Evolutionary conservation across 2,329 filamentous ascomycete species (phyloP), one percentile per base, ranked within the genome.

Genomic region (Ophiosphaerella herpotricha): DNA sequence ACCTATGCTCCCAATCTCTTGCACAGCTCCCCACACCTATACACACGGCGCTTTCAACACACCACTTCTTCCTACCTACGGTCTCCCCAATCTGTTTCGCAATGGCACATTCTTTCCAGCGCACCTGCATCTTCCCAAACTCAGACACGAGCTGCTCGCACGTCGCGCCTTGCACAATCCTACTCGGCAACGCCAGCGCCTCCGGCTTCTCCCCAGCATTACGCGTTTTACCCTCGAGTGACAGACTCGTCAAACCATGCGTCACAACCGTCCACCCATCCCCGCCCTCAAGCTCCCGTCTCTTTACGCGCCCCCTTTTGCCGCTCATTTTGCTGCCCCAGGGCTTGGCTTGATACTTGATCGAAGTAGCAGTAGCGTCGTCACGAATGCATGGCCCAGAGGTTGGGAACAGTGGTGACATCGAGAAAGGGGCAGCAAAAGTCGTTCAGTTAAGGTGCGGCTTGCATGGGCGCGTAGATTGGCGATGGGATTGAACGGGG

Each of bases 231-330:
- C 42, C 47, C 39, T 48, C 7, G 23, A 31, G 16, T 26, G 14
- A 21, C 3, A 14, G 26, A 33, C 51, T 57, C 11, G 54, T 47
- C 1, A 63, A 16, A 0, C 61, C 55, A 47, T 71, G 68, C 13
- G 69, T 70, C n/a, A 74, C 61, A 1, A 74, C 60, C 2, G 67
- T 74, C 72, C 72, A 74, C 3, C 71, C 72, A 57, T 74, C 70
- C 0, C 59, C 60, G 12, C 60, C 52, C 12, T 59, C 53, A 5
- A 73, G 54, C 43, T 68, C 51, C 38, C 60, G 61, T 41, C 68
- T 60, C 52, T 71, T 73, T 47, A 67, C 60, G 43, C 66, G 61
- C 45, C 60, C 49, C 29, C 16, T 26, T n/a, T 11, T 39, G 16
- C 29, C 11, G 9, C 24, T 7, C 41, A 21, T 35, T 34, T 43